Conservation (phyloP, 148 eudicot genomes). For the Vaccinium corymbosum region DNA sequence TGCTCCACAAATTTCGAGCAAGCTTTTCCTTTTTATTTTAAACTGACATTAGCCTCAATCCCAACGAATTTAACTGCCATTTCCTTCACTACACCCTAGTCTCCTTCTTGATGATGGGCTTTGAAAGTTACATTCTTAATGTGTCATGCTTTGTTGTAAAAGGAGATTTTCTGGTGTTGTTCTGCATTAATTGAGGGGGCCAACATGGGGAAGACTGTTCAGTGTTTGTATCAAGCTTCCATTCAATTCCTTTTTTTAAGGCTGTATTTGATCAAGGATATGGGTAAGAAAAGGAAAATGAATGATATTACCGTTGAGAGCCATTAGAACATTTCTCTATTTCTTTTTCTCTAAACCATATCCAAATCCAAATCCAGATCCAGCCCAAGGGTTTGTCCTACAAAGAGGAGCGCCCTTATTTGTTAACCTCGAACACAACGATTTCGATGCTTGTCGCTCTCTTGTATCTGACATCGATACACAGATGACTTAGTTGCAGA, state of each 20-base stretch:
- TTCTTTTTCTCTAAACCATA: not conserved
- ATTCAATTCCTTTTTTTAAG: not conserved
- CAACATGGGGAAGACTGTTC: not conserved
- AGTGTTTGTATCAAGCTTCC: not conserved
- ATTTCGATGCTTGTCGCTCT: not conserved
- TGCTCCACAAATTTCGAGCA: not conserved
- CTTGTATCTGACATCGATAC: not conserved
- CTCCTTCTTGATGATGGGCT: not conserved
- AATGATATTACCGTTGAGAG: not conserved
- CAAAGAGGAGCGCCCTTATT: not conserved
- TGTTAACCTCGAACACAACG: not conserved
- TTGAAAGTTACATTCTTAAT: not conserved
- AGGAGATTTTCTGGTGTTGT: not conserved
- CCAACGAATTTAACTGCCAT: not conserved
- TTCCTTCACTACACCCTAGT: not conserved
- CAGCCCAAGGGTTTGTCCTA: not conserved
- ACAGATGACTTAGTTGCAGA: not conserved
- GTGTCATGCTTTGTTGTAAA: not conserved
- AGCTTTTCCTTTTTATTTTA: not conserved
- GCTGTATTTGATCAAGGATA: not conserved
- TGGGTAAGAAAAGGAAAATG: not conserved
- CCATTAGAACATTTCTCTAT: not conserved
- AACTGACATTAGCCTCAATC: not conserved
- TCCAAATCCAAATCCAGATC: not conserved
- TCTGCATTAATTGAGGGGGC: not conserved